Evolutionary conservation across 768 basidiomycete species (phyloP), one percentile per base, ranked within the genome.

Genomic region (Stropharia rugosoannulata): DNA sequence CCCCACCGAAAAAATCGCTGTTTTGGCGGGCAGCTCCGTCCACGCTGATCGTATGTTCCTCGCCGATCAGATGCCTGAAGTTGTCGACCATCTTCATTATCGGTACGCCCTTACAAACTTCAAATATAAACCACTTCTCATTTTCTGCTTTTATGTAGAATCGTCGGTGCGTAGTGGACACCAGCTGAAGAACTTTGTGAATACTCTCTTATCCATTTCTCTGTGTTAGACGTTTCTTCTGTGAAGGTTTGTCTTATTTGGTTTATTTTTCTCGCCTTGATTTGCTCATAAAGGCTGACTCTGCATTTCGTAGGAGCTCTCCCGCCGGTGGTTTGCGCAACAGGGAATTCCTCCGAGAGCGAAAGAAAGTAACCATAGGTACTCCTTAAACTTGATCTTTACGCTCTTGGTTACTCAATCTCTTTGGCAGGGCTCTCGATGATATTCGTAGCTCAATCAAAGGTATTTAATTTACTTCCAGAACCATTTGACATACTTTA

Each of bases 21-120:
- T 92, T 7, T 80, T 94, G n/a, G 92, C 95, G 5, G 95, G 95
- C 12, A 95, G 80, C 64, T 89, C 91, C 10, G 90, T 96, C 2
- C 92, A 97, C 65, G 84, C 83, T 1, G 94, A 97, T 70, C 79
- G 81, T 51, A 69, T 73, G 3, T 94, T 94, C 66, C 74, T 94
- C 25, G 75, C 73, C 3, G 82, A 83, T 64, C 82, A 90, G 51
- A 95, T 97, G 93, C 90, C 91, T 1, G 81, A 85, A 51, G 69
- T 96, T 13, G 71, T 87, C 16, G 82, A 93, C 43, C 89, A 85
- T 83, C 76, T 93, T 44, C 90, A 93, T 66, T 93, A 93, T 66
- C 84, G 91, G 89, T 88, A 48, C 16, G 59, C 6, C 29, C 5
- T 58, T 52, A 15, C n/a, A 13, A 11, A 43, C 15, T 44, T 16